These are phyloP conservation scores for Tricholoma sp. DNA, from an alignment of 768 basidiomycete species.

Conservation along the genomic window DNA sequence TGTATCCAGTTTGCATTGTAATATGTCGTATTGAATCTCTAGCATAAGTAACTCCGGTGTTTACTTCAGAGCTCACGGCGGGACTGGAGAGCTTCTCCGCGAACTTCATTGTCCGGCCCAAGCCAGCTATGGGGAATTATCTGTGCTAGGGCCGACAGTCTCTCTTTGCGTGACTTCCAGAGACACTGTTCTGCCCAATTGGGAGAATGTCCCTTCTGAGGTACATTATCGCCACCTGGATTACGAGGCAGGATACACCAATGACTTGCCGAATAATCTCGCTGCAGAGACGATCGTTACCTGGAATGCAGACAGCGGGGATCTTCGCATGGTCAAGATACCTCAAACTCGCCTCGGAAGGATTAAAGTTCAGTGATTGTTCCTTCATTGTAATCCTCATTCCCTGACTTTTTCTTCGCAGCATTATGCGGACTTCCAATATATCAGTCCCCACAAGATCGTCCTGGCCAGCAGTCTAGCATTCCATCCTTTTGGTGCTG, in stretches of 20 bases:
- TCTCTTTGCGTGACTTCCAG: background rate
- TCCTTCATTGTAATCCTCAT: background rate
- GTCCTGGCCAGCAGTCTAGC: background rate
- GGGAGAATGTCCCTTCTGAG: background rate
- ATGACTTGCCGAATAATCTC: background rate
- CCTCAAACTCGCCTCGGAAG: background rate
- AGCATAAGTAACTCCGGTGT: too few species aligned
- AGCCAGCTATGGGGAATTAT: conserved; percentile 3
- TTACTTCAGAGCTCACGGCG: conserved; percentile 3
- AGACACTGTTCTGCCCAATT: background rate
- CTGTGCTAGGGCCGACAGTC: background rate
- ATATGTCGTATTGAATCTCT: too few species aligned
- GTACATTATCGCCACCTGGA: background rate
- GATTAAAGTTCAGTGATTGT: background rate
- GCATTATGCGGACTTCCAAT: background rate
- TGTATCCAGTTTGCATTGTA: too few species aligned
- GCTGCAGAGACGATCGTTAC: conserved; percentile 2
- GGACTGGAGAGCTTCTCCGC: conserved; percentile 5
- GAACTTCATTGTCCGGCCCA: conserved; percentile 3
- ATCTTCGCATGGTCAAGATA: conserved; percentile 5
- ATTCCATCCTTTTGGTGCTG: background rate
- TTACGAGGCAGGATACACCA: background rate
- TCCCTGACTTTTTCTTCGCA: background rate
- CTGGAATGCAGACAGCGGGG: conserved; percentile 5
- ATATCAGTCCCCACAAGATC: background rate